Evolutionary conservation across 495 filamentous ascomycete species (phyloP).

Genomic region (Penicillium salamii): DNA sequence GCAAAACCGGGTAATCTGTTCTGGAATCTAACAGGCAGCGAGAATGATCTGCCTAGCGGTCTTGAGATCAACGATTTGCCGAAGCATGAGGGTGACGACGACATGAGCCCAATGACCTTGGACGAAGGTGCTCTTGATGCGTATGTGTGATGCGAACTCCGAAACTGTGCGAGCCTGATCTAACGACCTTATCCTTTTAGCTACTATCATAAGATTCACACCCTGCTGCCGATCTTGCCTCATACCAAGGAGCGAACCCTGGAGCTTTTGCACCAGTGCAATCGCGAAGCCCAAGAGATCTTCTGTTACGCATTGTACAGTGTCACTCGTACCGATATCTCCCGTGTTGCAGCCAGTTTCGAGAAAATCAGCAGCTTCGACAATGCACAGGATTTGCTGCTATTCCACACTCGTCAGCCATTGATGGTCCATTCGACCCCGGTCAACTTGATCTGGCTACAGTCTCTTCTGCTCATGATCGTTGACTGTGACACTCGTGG

Average conservation of each 20-base stretch:
- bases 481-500: slow-evolving; percentile 45
- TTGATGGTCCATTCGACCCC: slow-evolving; percentile 35
- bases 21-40: slow-evolving; percentile 35
- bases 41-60: slow-evolving; percentile 34
- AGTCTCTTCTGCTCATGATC: slow-evolving; percentile 44
- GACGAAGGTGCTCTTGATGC: slow-evolving; percentile 46
- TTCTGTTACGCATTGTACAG: slow-evolving; percentile 67
- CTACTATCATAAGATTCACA: slow-evolving; percentile 70
- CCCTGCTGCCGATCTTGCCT: slow-evolving; percentile 71
- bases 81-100: slow-evolving; percentile 37
- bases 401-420: slow-evolving; percentile 53
- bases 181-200: slow-evolving; percentile 36
- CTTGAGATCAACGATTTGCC: slow-evolving; percentile 38
- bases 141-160: slow-evolving; percentile 22
- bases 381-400: slow-evolving; percentile 44
- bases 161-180: not conserved
- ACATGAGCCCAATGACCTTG: slow-evolving; percentile 39
- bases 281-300: slow-evolving; percentile 60
- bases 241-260: slow-evolving; percentile 61
- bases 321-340: slow-evolving; percentile 38
- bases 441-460: slow-evolving; percentile 42
- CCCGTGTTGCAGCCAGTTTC: slow-evolving; percentile 36
- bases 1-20: slow-evolving; percentile 39
- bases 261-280: slow-evolving; percentile 58
- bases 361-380: slow-evolving; percentile 41